These are phyloP conservation scores for Solanum chacoense DNA, from an alignment of 305 asterid species.

Conservation along the genomic window DNA sequence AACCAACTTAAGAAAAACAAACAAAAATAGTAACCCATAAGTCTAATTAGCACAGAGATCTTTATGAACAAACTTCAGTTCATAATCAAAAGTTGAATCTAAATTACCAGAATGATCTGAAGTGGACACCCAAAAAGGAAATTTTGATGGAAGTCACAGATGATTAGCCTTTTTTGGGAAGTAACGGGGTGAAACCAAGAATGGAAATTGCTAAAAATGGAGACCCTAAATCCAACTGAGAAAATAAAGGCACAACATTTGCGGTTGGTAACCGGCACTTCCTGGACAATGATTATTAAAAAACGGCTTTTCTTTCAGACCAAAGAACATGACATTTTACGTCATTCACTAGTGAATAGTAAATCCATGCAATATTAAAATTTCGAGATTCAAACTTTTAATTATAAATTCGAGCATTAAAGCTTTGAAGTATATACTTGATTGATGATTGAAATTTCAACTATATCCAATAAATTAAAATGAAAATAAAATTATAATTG, in stretches of 20 bases:
- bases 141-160: neutral
- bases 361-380: neutral
- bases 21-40: neutral
- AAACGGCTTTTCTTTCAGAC: neutral
- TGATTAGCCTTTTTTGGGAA: neutral
- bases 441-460: neutral
- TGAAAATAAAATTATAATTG: neutral
- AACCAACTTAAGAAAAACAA: neutral
- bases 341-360: neutral
- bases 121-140: neutral
- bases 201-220: neutral
- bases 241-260: neutral
- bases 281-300: neutral
- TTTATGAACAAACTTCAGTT: neutral
- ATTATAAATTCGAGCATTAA: rapidly evolving
- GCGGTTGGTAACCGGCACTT: neutral
- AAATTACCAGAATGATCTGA: neutral
- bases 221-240: neutral
- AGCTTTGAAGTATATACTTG: neutral
- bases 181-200: neutral
- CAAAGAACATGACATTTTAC: neutral
- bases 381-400: neutral
- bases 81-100: neutral
- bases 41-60: neutral
- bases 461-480: neutral